Evolutionary conservation across 176 grass and related monocot genomes (phyloP), one percentile per base, ranked within the genome.

Genomic region (Oryza glumipatula): DNA sequence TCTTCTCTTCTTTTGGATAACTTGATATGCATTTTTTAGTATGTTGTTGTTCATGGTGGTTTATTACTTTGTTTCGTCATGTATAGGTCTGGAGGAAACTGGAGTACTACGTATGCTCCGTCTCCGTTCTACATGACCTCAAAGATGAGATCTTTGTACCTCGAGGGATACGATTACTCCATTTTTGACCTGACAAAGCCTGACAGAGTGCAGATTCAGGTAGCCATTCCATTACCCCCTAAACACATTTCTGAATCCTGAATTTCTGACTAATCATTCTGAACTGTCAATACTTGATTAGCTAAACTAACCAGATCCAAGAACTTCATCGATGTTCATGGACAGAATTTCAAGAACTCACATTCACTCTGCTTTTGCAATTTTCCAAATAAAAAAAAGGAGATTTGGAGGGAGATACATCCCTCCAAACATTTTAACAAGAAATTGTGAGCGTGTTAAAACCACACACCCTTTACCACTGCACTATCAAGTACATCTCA

Each of bases 41-140:
- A 15, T 15, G 17, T 72, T 72, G 51, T 32, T 64, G 26, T 76
- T 82, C 19, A 30, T 65, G 65, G 30, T 72, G 43, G 11, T 61
- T 44, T 44, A 45, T 77, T 66, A 78, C 8, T 77, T 60, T 78
- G 45, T 77, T 66, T 81, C 6, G 0, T 63, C 58, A 23, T 89
- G 48, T 61, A 95, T 61, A 98, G 95, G 72, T 94, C 95, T 33
- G 95, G 89, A 52, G 95, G 95, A 76, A 92, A 98, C 47, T 98
- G 95, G 92, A 93, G 92, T 30, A 98, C 91, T 41, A 98, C 95
- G 33, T 98, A 98, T 61, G 92, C 92, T 12, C 95, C 95, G 2
- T 98, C 95, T 58, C 95, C 95, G 9, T 98, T 94, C 86, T 98
- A 98, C 91, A 87, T 98, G 86, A 98, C 95, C 79, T 98, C 95